These are phyloP conservation scores for Thalassiosira exigua DNA, from an alignment of 352 stramenopile genomes.

Conservation along the genomic window DNA sequence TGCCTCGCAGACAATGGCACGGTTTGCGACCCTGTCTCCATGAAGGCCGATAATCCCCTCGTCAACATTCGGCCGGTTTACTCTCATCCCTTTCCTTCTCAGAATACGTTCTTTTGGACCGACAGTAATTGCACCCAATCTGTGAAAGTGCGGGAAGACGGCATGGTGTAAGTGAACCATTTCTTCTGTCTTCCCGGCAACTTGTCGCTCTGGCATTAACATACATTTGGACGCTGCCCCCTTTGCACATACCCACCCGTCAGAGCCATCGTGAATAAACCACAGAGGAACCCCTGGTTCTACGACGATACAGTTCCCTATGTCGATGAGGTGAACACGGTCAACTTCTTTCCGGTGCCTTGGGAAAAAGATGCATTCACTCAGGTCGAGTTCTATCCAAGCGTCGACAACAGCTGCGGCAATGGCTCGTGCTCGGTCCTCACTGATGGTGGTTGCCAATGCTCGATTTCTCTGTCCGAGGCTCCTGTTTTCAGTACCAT, in stretches of 20 bases:
- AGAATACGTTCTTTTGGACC: constrained; percentile 28
- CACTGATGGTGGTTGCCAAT: constrained; percentile 22
- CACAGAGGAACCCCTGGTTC: constrained; percentile 1
- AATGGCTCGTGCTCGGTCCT: constrained; percentile 4
- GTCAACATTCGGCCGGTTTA: constrained; percentile 14
- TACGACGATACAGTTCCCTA: constrained; percentile 16
- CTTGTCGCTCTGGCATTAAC: too few relatives aligned
- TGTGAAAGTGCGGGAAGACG: constrained; percentile 17
- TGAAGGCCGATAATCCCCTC: constrained; percentile 6
- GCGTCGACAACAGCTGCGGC: constrained; percentile 18
- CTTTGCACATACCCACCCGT: too few relatives aligned
- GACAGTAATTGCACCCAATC: constrained; percentile 1
- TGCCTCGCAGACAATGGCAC: constrained; percentile 1
- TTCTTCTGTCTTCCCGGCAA: too few relatives aligned
- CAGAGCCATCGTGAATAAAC: constrained; percentile 14
- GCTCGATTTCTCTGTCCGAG: constrained; percentile 16
- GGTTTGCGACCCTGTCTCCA: constrained; percentile 5
- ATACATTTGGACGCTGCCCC: too few relatives aligned
- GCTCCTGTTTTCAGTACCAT: constrained; percentile 27
- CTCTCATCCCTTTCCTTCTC: neutral
- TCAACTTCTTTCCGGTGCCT: constrained; percentile 7
- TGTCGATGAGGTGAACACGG: neutral
- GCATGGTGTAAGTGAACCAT: constrained; percentile 4
- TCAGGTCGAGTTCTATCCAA: neutral
- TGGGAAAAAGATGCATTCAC: constrained; percentile 21